Evolutionary conservation across 2,329 filamentous ascomycete genomes (phyloP), one percentile per base, ranked within the genome.

Genomic region (Xylaria sp.): DNA sequence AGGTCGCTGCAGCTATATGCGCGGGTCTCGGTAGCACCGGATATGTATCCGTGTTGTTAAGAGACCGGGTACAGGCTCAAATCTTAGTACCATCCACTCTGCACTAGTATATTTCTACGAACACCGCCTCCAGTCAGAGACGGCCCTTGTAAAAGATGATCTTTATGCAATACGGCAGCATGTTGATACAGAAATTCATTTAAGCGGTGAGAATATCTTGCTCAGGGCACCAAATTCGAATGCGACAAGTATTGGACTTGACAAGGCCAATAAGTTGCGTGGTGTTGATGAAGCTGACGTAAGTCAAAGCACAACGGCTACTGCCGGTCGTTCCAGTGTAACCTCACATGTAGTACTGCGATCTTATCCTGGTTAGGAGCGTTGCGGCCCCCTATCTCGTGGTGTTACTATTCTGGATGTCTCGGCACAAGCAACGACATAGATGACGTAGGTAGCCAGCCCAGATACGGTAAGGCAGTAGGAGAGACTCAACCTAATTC

Each of bases 1-100:
- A 10, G 13, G 13, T 28, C 12, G 55, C 46, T 12, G 37, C 7
- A 25, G 20, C 23, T 37, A 58, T 20, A 44, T 31, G n/a, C 20
- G 18, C 46, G 48, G 59, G 34, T 54, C 10, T 62, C 59, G 59
- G 48, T 48, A 54, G 48, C 15, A 46, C 23, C 39, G 56, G 56
- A 15, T 46, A 31, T 41, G 8, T 44, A n/a, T 44, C 34, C 20
- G 37, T 15, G 55, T 28, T 15, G 55, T 28, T 39, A 39, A 41
- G 41, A 20, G 8, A 15, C 3, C 1, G 39, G 20, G n/a, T 23
- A 37, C 20, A 13, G n/a, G 34, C 54, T 56, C n/a, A 28, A 44
- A 25, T 44, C 55, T 57, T 12, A 57, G 34, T 20, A 28, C 23
- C 20, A 56, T 39, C 18, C 34, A 37, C 31, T 37, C 31, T 37